Conservation (phyloP, 176 grass and related monocot genomes). For the Eremochloa ophiuroides region DNA sequence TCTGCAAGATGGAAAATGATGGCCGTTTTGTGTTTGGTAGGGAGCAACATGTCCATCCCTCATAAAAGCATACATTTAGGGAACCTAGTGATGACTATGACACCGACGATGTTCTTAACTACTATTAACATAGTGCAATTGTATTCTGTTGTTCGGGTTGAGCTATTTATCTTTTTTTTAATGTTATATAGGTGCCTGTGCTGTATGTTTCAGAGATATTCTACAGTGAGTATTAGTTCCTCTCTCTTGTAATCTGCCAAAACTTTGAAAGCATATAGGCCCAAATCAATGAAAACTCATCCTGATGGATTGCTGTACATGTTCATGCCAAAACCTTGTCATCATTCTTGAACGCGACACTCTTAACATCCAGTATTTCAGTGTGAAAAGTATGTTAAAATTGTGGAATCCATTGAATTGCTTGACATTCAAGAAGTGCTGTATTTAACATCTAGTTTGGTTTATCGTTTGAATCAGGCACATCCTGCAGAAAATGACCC, state of each 20-base stretch:
- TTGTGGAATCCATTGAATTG: background rate
- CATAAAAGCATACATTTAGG: background rate
- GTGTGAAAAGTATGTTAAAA: background rate
- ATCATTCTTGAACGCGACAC: background rate
- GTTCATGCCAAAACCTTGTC: background rate
- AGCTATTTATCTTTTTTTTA: background rate
- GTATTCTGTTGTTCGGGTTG: background rate
- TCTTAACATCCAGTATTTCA: background rate
- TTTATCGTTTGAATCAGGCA: constrained; percentile 38
- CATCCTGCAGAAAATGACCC: constrained; percentile 61
- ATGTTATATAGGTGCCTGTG: background rate
- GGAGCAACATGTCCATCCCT: background rate
- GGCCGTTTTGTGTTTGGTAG: background rate
- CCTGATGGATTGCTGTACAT: background rate
- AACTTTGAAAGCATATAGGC: background rate
- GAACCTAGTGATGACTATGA: background rate
- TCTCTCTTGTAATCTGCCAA: background rate
- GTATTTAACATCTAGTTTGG: constrained; percentile 14
- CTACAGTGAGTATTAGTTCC: background rate
- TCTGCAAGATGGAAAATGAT: background rate
- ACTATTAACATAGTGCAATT: background rate
- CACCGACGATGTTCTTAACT: background rate
- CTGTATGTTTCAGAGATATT: background rate
- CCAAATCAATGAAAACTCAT: background rate
- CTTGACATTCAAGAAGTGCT: background rate